A percentile compares a stretch with the other conserved stretches of the same genome.
Evolutionary conservation across 2,329 filamentous ascomycete genomes (phyloP).

Genomic region (Aspergillus fumigatiaffinis): DNA sequence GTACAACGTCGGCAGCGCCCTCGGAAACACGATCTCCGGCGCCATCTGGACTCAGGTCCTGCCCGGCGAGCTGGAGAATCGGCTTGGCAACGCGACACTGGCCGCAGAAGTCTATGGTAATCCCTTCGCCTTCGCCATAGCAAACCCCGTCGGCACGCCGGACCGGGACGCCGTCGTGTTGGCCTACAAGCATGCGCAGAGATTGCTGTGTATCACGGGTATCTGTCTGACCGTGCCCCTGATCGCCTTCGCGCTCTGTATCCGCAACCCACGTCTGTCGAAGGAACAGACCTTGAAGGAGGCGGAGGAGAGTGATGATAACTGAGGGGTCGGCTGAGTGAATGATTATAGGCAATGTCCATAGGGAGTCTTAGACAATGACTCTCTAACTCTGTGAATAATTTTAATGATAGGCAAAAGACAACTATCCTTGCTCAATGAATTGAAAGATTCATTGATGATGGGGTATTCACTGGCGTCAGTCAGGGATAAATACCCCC

Average conservation of each 20-base stretch:
- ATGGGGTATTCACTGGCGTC: not conserved
- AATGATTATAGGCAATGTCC: not conserved
- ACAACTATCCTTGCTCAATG: not conserved
- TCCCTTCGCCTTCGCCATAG: conserved; percentile 37
- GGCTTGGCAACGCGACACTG: conserved; percentile 37
- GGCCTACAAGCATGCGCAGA: conserved; percentile 46
- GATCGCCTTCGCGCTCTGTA: conserved; percentile 43
- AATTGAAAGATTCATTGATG: not conserved
- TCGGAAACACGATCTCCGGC: conserved; percentile 59
- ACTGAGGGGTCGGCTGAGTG: not conserved
- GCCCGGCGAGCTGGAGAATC: conserved; percentile 41
- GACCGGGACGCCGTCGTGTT: conserved; percentile 42
- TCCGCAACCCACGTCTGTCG: conserved; percentile 45
- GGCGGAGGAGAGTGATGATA: not conserved
- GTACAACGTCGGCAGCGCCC: conserved; percentile 61
- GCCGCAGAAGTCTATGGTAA: conserved; percentile 40
- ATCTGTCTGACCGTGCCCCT: conserved; percentile 47
- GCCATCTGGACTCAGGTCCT: conserved; percentile 61
- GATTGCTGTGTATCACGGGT: conserved; percentile 48
- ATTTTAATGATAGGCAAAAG: not conserved
- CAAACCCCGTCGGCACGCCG: conserved; percentile 44
- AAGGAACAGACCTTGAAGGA: conserved; percentile 37
- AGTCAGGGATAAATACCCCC: not conserved
- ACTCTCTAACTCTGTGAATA: not conserved
- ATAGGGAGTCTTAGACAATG: not conserved